phyloP scores from a whole-genome alignment of 1,284 basidiomycete genomes.

The Fomitopsis palustris region DNA sequence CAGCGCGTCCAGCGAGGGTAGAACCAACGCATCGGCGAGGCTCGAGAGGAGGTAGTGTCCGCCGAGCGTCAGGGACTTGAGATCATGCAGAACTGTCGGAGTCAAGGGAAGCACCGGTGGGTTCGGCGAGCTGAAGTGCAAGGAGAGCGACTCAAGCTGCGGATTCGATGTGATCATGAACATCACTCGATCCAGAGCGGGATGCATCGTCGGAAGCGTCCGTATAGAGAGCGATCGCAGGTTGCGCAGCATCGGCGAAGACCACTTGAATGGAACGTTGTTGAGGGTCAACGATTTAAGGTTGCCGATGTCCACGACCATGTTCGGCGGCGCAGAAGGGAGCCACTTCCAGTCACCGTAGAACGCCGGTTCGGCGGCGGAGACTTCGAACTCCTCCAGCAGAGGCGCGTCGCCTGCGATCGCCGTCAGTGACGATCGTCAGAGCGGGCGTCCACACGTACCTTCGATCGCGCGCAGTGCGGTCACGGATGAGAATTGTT shows the following conservation, averaged over 20 bases:
- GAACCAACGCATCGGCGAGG: conserved; percentile 56
- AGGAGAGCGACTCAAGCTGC: conserved; percentile 47
- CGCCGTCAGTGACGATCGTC: not conserved
- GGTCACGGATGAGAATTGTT: conserved; percentile 63
- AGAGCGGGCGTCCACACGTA: conserved; percentile 29
- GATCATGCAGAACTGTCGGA: conserved; percentile 44
- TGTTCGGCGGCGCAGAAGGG: conserved; percentile 43
- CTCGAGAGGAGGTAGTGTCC: conserved; percentile 62
- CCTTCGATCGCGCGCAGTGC: conserved; percentile 68
- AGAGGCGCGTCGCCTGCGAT: conserved; percentile 62
- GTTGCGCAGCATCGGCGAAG: conserved; percentile 60
- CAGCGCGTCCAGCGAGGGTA: conserved; percentile 52
- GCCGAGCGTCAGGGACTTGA: conserved; percentile 54
- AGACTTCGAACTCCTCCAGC: conserved; percentile 71
- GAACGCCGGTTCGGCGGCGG: conserved; percentile 59
- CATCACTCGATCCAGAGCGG: conserved; percentile 63
- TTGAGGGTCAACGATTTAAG: conserved; percentile 58
- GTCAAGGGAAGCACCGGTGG: conserved; percentile 58
- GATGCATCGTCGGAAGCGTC: conserved; percentile 56
- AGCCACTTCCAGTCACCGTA: conserved; percentile 70
- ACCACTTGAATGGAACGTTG: conserved; percentile 73
- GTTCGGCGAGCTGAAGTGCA: conserved; percentile 58
- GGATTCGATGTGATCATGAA: conserved; percentile 57
- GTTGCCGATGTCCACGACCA: conserved; percentile 38
- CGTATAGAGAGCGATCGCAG: conserved; percentile 57